Evolutionary conservation across 306 rosid genomes (phyloP).

Genomic region (Coriaria nepalensis): DNA sequence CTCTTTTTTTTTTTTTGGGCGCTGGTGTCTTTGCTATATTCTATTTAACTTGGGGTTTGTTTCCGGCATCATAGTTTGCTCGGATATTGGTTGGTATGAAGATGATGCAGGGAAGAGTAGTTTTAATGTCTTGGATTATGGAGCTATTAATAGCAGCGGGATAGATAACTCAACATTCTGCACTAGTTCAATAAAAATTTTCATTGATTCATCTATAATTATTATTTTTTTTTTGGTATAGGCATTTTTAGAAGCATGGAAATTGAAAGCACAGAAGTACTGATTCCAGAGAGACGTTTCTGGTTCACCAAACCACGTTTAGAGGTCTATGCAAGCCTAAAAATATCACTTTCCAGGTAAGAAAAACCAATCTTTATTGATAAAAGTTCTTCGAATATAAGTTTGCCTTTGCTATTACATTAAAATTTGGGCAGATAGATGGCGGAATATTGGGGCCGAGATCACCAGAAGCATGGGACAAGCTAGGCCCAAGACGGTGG

Average conservation of each 20-base stretch:
- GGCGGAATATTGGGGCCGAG: constrained; percentile 25
- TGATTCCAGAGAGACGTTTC: constrained; percentile 18
- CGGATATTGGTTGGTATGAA: constrained; percentile 3
- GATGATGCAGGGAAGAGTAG: neutral
- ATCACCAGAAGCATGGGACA: constrained; percentile 25
- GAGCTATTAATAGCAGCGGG: constrained; percentile 18
- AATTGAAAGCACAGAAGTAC: constrained; percentile 11
- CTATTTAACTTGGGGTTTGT: constrained; percentile 9
- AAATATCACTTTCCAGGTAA: constrained; percentile 21
- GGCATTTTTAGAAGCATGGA: constrained; percentile 24
- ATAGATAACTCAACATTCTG: constrained; percentile 12
- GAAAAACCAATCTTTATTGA: no score
- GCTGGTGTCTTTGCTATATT: constrained; percentile 9
- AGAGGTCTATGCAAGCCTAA: constrained; percentile 28
- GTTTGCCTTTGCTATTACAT: no score
- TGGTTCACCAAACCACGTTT: constrained; percentile 17
- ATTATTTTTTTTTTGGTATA: no score
- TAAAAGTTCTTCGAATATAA: no score
- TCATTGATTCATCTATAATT: neutral
- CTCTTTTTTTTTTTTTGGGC: constrained; percentile 3
- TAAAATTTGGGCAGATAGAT: constrained; percentile 8
- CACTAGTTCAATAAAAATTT: neutral
- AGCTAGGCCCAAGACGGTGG: constrained; percentile 17
- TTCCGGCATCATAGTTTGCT: constrained; percentile 6
- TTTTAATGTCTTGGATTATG: constrained; percentile 20